Evolutionary conservation across 805 yeast species (phyloP).

Genomic region (Cephaloascus fragrans): DNA sequence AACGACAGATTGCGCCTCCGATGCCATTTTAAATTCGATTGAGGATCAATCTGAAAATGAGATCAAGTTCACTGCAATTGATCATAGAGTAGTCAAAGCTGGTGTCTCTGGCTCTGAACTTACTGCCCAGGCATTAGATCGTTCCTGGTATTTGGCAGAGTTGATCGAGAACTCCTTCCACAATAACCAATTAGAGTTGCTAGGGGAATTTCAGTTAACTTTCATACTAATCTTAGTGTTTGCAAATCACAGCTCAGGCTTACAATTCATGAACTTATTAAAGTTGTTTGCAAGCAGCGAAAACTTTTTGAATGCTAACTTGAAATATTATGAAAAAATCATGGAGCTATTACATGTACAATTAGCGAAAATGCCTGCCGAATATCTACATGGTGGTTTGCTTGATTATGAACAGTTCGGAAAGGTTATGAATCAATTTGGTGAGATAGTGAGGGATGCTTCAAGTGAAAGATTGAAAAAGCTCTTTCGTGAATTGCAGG

Average conservation of each 20-base stretch:
- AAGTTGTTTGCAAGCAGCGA: slow-evolving; percentile 29
- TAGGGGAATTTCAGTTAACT: slow-evolving; percentile 47
- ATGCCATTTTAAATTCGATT: slow-evolving; percentile 18
- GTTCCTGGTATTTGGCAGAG: slow-evolving; percentile 44
- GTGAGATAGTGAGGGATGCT: background rate
- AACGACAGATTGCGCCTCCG: slow-evolving; percentile 8
- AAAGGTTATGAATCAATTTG: background rate
- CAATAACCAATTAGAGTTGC: slow-evolving; percentile 14
- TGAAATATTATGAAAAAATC: slow-evolving; percentile 18
- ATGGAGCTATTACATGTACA: slow-evolving; percentile 23
- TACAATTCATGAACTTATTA: slow-evolving; percentile 53
- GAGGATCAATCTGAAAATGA: slow-evolving; percentile 21
- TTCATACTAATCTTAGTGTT: slow-evolving; percentile 39
- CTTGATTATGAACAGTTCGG: background rate
- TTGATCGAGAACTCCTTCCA: slow-evolving; percentile 17
- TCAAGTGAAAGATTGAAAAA: background rate
- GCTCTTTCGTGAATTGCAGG: background rate
- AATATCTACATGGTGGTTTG: background rate
- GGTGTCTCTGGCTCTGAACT: slow-evolving; percentile 25
- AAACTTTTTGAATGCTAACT: slow-evolving; percentile 12
- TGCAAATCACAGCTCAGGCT: slow-evolving; percentile 54
- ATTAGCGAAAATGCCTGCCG: slow-evolving; percentile 24
- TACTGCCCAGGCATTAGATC: slow-evolving; percentile 48
- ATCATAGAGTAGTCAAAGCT: slow-evolving; percentile 26
- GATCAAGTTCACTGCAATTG: slow-evolving; percentile 30